These are phyloP conservation scores for Tricholoma matsutake DNA, from an alignment of 768 basidiomycete genomes.

Conservation along the genomic window DNA sequence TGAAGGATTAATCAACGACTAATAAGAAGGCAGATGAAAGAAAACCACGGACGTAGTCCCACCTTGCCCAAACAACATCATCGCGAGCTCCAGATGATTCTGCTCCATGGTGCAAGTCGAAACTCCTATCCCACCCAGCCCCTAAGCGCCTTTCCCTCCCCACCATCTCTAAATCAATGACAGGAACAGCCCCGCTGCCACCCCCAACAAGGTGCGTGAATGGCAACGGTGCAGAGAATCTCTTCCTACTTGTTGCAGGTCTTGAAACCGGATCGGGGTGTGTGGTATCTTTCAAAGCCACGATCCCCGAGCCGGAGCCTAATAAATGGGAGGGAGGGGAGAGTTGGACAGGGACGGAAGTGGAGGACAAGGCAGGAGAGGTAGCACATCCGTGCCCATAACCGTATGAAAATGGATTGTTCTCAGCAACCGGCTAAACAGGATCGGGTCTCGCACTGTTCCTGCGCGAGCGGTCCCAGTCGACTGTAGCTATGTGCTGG, in stretches of 20 bases:
- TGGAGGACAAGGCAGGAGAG: not conserved
- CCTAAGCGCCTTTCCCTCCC: not conserved
- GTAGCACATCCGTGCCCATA: not conserved
- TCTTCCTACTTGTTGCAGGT: not conserved
- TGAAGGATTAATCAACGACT: not conserved
- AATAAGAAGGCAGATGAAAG: not conserved
- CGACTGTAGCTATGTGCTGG: too few species aligned
- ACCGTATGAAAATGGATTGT: too few species aligned
- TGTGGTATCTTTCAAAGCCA: not conserved
- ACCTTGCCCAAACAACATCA: not conserved
- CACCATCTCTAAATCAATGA: slow-evolving; percentile 11
- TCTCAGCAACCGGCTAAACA: too few species aligned
- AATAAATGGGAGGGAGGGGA: slow-evolving; percentile 14
- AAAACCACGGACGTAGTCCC: not conserved
- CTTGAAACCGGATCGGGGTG: not conserved
- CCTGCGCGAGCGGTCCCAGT: too few species aligned
- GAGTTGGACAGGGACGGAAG: slow-evolving; percentile 55
- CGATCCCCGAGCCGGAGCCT: slow-evolving; percentile 1
- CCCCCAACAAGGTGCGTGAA: slow-evolving; percentile 1
- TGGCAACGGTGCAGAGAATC: slow-evolving; percentile 6
- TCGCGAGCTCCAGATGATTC: not conserved
- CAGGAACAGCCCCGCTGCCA: not conserved
- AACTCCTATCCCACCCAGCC: not conserved
- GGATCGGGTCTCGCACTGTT: too few species aligned
- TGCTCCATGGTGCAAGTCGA: not conserved